A percentile compares a stretch with the other conserved stretches of the same genome.
Conservation (phyloP, 768 basidiomycete genomes). For the Leccinum boreale region DNA sequence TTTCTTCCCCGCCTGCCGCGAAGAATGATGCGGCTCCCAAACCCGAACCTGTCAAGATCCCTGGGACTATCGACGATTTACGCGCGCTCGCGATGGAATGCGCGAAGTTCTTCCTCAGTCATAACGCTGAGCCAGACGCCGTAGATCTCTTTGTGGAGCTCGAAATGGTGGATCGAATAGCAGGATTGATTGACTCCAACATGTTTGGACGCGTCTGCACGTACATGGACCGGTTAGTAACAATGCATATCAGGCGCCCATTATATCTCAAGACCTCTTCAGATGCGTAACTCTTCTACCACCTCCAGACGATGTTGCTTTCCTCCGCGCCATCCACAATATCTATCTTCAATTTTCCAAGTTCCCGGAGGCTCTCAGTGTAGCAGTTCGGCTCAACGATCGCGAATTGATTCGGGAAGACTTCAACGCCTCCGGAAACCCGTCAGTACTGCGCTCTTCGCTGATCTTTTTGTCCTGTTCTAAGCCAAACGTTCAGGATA, state of each 20-base stretch:
- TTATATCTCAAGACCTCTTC: constrained; percentile 4
- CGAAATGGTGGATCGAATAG: constrained; percentile 81
- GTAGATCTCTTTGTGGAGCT: constrained; percentile 93
- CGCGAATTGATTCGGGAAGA: constrained; percentile 77
- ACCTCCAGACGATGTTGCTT: constrained; percentile 87
- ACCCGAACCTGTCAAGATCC: constrained; percentile 32
- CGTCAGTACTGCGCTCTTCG: constrained; percentile 45
- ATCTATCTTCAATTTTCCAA: constrained; percentile 86
- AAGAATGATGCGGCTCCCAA: constrained; percentile 29
- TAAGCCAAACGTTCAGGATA: constrained; percentile 39
- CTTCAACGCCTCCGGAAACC: constrained; percentile 87
- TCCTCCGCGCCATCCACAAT: constrained; percentile 82
- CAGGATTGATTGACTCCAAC: constrained; percentile 78
- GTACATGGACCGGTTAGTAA: constrained; percentile 87
- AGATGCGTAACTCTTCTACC: constrained; percentile 88
- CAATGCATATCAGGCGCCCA: background rate
- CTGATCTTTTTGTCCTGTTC: background rate
- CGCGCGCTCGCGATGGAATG: constrained; percentile 76
- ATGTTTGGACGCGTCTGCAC: constrained; percentile 87
- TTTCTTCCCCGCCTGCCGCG: constrained; percentile 19
- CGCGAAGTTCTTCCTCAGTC: constrained; percentile 82
- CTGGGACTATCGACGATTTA: constrained; percentile 70
- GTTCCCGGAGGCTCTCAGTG: constrained; percentile 86
- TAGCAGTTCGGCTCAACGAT: constrained; percentile 84
- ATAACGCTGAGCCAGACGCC: constrained; percentile 98